These are phyloP conservation scores for Aquilaria yunnanensis DNA, from an alignment of 345 rosid genomes.

Conservation along the genomic window DNA sequence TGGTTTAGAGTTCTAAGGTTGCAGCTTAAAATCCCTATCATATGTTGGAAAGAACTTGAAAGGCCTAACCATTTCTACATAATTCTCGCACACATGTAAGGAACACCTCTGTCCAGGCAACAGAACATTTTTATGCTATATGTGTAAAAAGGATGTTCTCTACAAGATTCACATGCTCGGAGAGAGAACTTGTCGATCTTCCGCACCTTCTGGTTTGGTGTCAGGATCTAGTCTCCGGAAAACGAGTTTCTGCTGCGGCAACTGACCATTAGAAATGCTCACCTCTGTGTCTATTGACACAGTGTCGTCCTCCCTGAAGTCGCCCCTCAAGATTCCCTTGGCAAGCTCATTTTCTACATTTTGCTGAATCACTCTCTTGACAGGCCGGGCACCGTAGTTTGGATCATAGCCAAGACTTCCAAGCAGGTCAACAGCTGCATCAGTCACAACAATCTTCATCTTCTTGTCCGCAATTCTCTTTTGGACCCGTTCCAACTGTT, in stretches of 20 bases:
- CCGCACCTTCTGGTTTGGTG: slow-evolving; percentile 22
- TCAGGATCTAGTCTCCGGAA: slow-evolving; percentile 43
- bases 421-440: slow-evolving; percentile 70
- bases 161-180: too few relatives aligned
- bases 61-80: too few relatives aligned
- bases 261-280: slow-evolving; percentile 62
- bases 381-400: slow-evolving; percentile 95
- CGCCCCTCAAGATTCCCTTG: slow-evolving; percentile 89
- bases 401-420: slow-evolving; percentile 94
- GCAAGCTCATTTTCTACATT: slow-evolving; percentile 93
- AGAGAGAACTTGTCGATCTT: too few relatives aligned
- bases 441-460: slow-evolving; percentile 64
- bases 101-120: too few relatives aligned
- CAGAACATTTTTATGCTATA: too few relatives aligned
- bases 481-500: slow-evolving; percentile 88
- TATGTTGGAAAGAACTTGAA: too few relatives aligned
- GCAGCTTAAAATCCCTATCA: too few relatives aligned
- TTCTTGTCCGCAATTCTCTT: slow-evolving; percentile 83
- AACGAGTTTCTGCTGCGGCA: slow-evolving; percentile 80
- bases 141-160: too few relatives aligned
- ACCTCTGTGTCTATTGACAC: slow-evolving; percentile 68
- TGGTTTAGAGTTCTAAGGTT: too few relatives aligned
- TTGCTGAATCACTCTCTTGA: slow-evolving; percentile 95
- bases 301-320: slow-evolving; percentile 76
- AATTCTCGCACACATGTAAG: too few relatives aligned